Evolutionary conservation across 73 alveolate species (phyloP), one percentile per base, ranked within the genome.

Genomic region (Uronychia binucleata): DNA sequence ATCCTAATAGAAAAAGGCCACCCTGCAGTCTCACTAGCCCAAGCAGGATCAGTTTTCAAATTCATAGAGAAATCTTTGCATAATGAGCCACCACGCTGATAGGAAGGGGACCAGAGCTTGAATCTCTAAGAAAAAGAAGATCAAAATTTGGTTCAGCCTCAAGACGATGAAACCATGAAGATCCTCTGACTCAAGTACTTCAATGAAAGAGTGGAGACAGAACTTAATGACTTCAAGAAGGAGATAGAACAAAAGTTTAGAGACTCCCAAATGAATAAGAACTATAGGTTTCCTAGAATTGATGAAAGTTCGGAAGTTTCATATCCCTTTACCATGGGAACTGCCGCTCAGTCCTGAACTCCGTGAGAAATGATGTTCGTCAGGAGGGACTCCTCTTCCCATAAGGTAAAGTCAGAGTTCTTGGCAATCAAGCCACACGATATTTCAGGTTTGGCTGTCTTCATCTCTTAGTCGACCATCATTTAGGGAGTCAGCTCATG

Each of bases 181-280:
- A 46, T 46, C 19, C 19, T 46, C 5, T 11, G 67, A 19, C 67
- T 46, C n/a, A 46, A 46, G 67, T 46, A 46, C 67, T 46, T 46
- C 67, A 46, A 46, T 46, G 67, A 46, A 5, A 46, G 67, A 46
- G 67, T 46, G 67, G 67, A 46, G 67, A 46, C 67, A 46, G 67
- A 46, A 46, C 19, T 46, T 5, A 46, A 46, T 46, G 67, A 46
- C 19, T 46, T 46, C 19, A 46, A 46, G 67, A 46, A 46, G 67
- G 67, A 46, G 19, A 46, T 46, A 11, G 67, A 46, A 19, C 19
- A 46, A 19, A 46, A 46, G 19, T 46, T 46, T 46, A 46, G 19
- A 46, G 67, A 46, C 67, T 46, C 67, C 5, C n/a, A 5, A 46
- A 46, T 46, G 67, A 46, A 46, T 19, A 46, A 46, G 67, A 46